Base-by-base conservation (phyloP, 306 rosid genomes). In the Corylus americana region DNA sequence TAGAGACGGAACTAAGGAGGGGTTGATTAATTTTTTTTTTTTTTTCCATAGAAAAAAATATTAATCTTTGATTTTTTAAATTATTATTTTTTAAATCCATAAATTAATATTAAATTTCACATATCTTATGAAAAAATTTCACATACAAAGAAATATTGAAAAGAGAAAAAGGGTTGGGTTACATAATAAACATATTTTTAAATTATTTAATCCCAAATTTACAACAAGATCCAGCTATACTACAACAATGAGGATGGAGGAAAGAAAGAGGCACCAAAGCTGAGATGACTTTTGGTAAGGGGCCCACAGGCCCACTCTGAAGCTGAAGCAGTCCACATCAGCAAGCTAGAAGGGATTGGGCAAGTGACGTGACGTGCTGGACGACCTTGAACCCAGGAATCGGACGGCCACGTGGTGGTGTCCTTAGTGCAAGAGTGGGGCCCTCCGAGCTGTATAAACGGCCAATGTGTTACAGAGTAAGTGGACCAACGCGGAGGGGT, bases 401-500 rank as follows among this genome's bases (percentile, higher is more conserved):
- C 20, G 79, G 18, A 57, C 11, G 55, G 74, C 84, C 84, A 86
- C 88, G 90, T 84, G 90, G 81, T 74, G 66, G 31, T 73, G 79
- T 78, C 18, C 59, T 2, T 63, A 75, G 54, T 20, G 77, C 48
- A 0, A 2, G 5, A 0, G 73, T 31, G 81, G 87, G 80, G 13
- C 29, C 85, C 83, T 3, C 16, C 9, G 4, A 55, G 57, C 44
- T 31, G 48, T 6, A 27, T n/a, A 68, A 70, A 16, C 47, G 71
- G 45, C 70, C 20, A 14, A 66, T 63, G 55, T 31, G 59, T 18
- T 27, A 29, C 49, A 27, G 55, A 13, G 8, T 5, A 7, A 29
- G 75, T 86, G 88, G 89, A 58, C 88, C 91, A 81, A 87, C 91
- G 90, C 90, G 87, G 78, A 66, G 51, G 61, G 79, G 62, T 0